Evolutionary conservation across 495 filamentous ascomycete species (phyloP), one percentile per base, ranked within the genome.

Genomic region (Talaromyces borbonicus): DNA sequence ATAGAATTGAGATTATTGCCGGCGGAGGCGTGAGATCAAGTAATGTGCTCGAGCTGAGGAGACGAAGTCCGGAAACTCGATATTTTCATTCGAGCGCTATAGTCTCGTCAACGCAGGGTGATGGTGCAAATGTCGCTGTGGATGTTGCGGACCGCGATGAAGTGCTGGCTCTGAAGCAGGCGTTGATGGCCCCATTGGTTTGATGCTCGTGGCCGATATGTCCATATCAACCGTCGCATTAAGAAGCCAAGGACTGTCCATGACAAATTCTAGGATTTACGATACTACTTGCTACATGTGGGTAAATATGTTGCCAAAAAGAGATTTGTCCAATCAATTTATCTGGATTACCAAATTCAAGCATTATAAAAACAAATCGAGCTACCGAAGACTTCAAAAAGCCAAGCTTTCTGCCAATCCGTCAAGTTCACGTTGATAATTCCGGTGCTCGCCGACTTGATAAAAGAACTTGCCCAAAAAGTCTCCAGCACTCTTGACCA

Each of bases 401-500:
- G 64, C 66, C 53, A 68, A 45, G 45, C 57, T 52, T 39, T 60
- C 60, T 8, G 52, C 51, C 50, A 89, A 61, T 0, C 85, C 85
- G 55, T 83, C 76, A 65, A 85, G 33, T 72, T 90, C 85, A 20
- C 85, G 62, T 36, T 80, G 64, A 65, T 78, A 90, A 52, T 83
- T 83, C 43, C 77, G 68, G 48, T 90, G 85, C 56, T 72, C 69
- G 16, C 80, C 76, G 47, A 90, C 76, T 15, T 74, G 69, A 57
- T 73, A 83, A 41, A 73, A 64, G 56, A 77, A 87, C 62, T 72
- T 79, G 65, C 81, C 76, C 48, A 83, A 52, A 50, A 90, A 79
- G 12, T 73, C 75, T 49, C 68, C 73, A 2, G 78, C 70, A 11
- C 80, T 77, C 61, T 81, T 80, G 31, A 71, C 67, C 51, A 85